These are phyloP conservation scores for Bjerkandera adusta DNA, from an alignment of 1,284 basidiomycete genomes.

Conservation along the genomic window DNA sequence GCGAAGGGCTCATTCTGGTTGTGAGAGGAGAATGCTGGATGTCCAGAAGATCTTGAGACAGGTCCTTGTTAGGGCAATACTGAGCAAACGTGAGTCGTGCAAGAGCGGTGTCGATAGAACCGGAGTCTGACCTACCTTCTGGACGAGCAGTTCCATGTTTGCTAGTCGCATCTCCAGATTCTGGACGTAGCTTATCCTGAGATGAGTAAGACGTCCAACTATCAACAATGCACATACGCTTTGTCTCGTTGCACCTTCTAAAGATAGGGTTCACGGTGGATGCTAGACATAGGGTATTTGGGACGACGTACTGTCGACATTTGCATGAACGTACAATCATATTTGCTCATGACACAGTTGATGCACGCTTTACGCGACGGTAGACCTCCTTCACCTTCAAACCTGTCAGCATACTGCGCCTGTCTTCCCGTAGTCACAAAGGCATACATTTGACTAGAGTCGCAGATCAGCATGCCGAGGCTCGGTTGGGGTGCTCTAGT, in stretches of 20 bases:
- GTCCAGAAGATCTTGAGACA: not conserved
- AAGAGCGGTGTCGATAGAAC: not conserved
- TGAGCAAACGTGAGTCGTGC: not conserved
- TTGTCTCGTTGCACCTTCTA: not conserved
- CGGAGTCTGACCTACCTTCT: not conserved
- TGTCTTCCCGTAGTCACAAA: too few species aligned
- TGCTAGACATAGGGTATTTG: not conserved
- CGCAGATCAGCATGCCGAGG: not conserved
- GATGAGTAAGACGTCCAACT: not conserved
- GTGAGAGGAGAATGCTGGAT: not conserved
- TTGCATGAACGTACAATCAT: slow-evolving; percentile 6
- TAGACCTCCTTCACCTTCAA: slow-evolving; percentile 5
- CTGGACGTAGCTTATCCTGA: not conserved
- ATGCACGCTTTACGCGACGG: slow-evolving; percentile 1
- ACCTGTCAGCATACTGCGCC: not conserved
- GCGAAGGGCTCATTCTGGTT: not conserved
- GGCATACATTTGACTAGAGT: not conserved
- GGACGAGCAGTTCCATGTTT: slow-evolving; percentile 1
- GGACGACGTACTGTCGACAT: not conserved
- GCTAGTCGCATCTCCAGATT: slow-evolving; percentile 2
- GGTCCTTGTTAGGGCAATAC: not conserved
- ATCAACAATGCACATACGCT: not conserved
- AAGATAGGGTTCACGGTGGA: not conserved
- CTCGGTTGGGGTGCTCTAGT: not conserved
- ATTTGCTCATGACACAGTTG: slow-evolving; percentile 4